Evolutionary conservation across 1,284 basidiomycete genomes (phyloP).

Genomic region (Cutaneotrichosporon arboriforme): DNA sequence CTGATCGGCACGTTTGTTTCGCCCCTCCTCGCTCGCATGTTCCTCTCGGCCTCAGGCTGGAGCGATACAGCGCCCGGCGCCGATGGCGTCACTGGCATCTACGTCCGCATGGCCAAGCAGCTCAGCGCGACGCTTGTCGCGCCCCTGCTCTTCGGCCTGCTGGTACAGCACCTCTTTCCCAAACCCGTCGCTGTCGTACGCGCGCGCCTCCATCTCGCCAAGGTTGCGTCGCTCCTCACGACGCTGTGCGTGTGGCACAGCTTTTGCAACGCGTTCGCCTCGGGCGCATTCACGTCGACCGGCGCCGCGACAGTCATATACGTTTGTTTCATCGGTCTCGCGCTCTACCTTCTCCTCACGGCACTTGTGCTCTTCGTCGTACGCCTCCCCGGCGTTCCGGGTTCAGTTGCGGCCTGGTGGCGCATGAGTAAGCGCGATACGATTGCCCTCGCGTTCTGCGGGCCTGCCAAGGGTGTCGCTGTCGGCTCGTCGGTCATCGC

Average conservation of each 20-base stretch:
- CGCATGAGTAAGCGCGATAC: conserved; percentile 19
- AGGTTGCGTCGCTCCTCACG: conserved; percentile 6
- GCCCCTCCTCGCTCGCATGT: conserved; percentile 16
- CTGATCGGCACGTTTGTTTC: conserved; percentile 26
- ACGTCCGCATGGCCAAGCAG: conserved; percentile 13
- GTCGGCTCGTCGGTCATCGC: conserved; percentile 24
- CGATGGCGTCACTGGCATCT: conserved; percentile 5
- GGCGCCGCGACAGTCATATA: conserved; percentile 32
- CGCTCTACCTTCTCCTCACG: conserved; percentile 27
- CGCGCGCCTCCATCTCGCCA: neutral
- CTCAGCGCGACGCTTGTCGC: conserved; percentile 8
- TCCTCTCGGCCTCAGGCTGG: conserved; percentile 1
- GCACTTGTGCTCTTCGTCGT: conserved; percentile 28
- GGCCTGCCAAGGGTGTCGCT: conserved; percentile 21
- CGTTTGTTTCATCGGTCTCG: conserved; percentile 28
- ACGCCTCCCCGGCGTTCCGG: conserved; percentile 17
- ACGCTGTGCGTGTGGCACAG: conserved; percentile 15
- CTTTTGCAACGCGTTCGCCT: conserved; percentile 41
- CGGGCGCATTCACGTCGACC: conserved; percentile 30
- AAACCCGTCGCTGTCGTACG: neutral
- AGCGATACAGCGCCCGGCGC: neutral
- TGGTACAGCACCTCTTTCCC: conserved; percentile 6
- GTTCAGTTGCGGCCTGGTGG: conserved; percentile 9
- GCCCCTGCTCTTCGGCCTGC: conserved; percentile 7
- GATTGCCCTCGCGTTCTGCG: conserved; percentile 24